These are phyloP conservation scores for Penicillium subrubescens DNA, from an alignment of 495 filamentous ascomycete genomes.

Conservation along the genomic window DNA sequence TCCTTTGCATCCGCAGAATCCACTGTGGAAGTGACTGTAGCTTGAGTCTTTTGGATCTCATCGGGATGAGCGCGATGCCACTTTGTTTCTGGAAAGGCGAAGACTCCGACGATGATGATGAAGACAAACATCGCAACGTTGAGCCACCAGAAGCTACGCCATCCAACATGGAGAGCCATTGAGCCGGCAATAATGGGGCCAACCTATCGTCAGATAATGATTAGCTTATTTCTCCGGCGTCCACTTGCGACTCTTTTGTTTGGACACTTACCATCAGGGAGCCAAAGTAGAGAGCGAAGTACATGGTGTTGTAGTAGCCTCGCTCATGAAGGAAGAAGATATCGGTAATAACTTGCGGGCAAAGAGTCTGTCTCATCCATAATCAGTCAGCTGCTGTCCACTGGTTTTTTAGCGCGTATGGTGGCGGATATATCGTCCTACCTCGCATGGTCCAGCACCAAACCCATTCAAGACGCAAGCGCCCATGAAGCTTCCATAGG, in stretches of 20 bases:
- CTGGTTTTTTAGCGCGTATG: too few relatives aligned
- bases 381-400: neutral
- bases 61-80: conserved; percentile 50
- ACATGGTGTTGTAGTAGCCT: conserved; percentile 65
- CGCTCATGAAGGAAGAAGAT: conserved; percentile 69
- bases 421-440: neutral
- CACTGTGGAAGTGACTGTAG: neutral
- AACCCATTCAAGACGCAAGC: conserved; percentile 63
- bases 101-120: conserved; percentile 50
- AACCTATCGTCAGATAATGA: conserved; percentile 12
- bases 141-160: conserved; percentile 61
- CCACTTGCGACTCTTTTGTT: too few relatives aligned
- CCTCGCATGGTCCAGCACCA: conserved; percentile 50
- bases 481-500: conserved; percentile 62
- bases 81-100: conserved; percentile 63
- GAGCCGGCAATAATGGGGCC: conserved; percentile 61
- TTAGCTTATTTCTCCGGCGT: neutral
- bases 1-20: conserved; percentile 2
- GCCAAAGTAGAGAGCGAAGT: conserved; percentile 57
- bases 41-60: conserved; percentile 14
- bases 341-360: conserved; percentile 65
- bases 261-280: conserved; percentile 37
- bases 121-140: conserved; percentile 53
- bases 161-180: conserved; percentile 58
- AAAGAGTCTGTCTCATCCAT: conserved; percentile 45